Conservation (phyloP, 305 asterid genomes). For the Withania somnifera region DNA sequence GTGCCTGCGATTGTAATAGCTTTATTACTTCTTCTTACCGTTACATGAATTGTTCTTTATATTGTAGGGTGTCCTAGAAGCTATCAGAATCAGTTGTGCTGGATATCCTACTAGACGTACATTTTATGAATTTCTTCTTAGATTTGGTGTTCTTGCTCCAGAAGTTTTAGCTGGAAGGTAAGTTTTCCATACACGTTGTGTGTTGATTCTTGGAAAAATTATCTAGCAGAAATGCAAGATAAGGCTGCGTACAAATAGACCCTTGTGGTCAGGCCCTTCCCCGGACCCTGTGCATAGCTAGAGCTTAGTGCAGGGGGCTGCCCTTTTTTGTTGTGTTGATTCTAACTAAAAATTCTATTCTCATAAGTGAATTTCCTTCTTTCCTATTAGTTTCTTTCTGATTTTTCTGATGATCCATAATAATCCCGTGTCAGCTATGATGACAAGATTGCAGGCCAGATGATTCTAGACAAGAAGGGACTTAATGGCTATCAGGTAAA, state of each 20-base stretch:
- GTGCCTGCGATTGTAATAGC: background rate
- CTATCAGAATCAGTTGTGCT: slow-evolving; percentile 98
- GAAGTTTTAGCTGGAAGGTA: slow-evolving; percentile 96
- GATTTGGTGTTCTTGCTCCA: slow-evolving; percentile 99
- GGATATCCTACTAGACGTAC: slow-evolving; percentile 99
- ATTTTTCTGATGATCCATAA: slow-evolving; percentile 6
- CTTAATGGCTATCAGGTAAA: slow-evolving; percentile 85
- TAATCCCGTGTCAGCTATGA: slow-evolving; percentile 49
- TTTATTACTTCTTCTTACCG: background rate
- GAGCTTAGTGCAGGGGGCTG: too few relatives aligned
- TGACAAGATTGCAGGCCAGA: slow-evolving; percentile 80
- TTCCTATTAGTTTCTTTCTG: background rate
- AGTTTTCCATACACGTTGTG: slow-evolving; percentile 15
- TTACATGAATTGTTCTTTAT: background rate
- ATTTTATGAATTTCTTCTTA: slow-evolving; percentile 93
- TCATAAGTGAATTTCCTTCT: slow-evolving; percentile 5
- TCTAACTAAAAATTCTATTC: background rate
- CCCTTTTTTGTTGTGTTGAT: too few relatives aligned
- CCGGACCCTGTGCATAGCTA: too few relatives aligned
- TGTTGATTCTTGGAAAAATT: too few relatives aligned
- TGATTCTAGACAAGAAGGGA: slow-evolving; percentile 87
- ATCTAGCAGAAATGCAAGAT: too few relatives aligned
- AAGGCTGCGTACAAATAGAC: too few relatives aligned
- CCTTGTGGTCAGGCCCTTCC: too few relatives aligned
- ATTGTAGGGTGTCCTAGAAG: slow-evolving; percentile 95